Evolutionary conservation across 352 stramenopile species (phyloP), one percentile per base, ranked within the genome.

Genomic region (Phytophthora melonis): DNA sequence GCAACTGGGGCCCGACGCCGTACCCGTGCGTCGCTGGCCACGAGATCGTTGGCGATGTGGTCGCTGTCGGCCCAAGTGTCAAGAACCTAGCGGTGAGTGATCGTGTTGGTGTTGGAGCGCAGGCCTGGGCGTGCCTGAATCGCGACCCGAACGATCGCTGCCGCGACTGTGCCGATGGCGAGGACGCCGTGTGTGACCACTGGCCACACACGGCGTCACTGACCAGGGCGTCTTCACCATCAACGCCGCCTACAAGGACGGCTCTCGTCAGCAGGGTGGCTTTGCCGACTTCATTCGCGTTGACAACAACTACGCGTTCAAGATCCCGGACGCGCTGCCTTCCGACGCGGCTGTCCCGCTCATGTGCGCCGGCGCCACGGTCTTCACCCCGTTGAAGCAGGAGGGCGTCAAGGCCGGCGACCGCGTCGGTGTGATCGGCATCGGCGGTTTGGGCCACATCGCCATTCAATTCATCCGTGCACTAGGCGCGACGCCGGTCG

Each of bases 391-490:
- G 6, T 5, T 61, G 7, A 61, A 61, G 55, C 55, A 50, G 8
- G 55, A 50, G 11, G 55, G 55, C 2, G 55, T 61, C 8, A 52
- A 61, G 55, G 55, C 55, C 19, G 55, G 55, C 19, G 55, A 61
- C n/a, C 55, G 55, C 34, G 55, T 61, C 1, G 55, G 55, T 14
- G 55, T 61, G n/a, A 34, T 61, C 11, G 55, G 55, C 6, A 61
- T 61, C 13, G 55, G 55, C 19, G 30, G 55, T 4, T n/a, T 64
- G 21, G 58, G 58, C 18, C 58, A 64, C 23, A 18, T 64, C 10
- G 64, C 64, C 13, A 54, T 69, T 2, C 53, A 69, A 41, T 69
- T 69, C 41, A 69, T 69, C 10, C 63, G 63, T 5, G 63, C 63
- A 2, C 25, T 63, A 6, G 63, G 36, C 14, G 63, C 53, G 0